Conservation (phyloP, 805 yeast species). For the Ogataea methanolica region DNA sequence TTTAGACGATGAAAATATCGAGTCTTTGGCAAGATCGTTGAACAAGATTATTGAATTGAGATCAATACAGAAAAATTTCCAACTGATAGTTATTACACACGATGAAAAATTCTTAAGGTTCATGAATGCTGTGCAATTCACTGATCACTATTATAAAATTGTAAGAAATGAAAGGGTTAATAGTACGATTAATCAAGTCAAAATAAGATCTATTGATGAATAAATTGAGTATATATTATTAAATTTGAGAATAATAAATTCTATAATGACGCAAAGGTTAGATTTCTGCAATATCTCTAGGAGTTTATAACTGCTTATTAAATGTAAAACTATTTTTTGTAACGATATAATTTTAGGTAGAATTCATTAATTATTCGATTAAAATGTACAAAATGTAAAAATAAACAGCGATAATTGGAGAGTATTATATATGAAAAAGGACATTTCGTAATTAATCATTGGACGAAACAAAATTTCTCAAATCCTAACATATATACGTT, state of each 20-base stretch:
- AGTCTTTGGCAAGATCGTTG: conserved; percentile 78
- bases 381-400: not conserved
- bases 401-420: not conserved
- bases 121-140: conserved; percentile 80
- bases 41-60: conserved; percentile 71
- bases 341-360: no score
- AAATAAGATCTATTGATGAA: conserved; percentile 21
- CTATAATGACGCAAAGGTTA: no score
- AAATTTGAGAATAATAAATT: no score
- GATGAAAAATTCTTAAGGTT: conserved; percentile 85
- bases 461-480: no score
- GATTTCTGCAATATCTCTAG: no score
- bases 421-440: no score
- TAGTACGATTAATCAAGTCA: conserved; percentile 53
- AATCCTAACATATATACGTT: not conserved
- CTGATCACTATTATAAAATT: conserved; percentile 83
- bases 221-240: not conserved
- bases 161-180: conserved; percentile 77
- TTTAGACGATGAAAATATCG: conserved; percentile 83
- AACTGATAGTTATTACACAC: conserved; percentile 91
- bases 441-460: no score
- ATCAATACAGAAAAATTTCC: conserved; percentile 79
- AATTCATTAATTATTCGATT: no score
- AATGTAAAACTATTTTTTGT: no score
- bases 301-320: no score